Evolutionary conservation across 768 basidiomycete genomes (phyloP).

Genomic region (Amanita brunnescens): DNA sequence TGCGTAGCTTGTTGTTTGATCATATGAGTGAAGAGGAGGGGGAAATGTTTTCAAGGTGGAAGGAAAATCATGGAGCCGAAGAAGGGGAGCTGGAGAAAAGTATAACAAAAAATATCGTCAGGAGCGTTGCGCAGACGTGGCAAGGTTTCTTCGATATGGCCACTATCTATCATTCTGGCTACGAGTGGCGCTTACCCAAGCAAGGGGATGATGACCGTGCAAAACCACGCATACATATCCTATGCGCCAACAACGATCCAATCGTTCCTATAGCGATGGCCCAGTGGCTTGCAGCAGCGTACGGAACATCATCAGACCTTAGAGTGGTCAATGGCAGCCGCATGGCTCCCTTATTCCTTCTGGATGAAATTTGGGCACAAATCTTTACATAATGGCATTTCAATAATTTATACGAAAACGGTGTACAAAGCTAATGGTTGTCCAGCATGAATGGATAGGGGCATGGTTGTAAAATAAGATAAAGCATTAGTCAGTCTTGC

Average conservation of each 20-base stretch:
- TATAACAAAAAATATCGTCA: slow-evolving; percentile 32
- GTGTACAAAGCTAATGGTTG: slow-evolving; percentile 11
- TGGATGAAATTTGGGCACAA: slow-evolving; percentile 38
- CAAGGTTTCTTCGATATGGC: slow-evolving; percentile 39
- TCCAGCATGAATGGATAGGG: slow-evolving; percentile 13
- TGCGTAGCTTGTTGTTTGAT: slow-evolving; percentile 29
- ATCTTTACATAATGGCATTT: slow-evolving; percentile 16
- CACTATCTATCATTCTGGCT: slow-evolving; percentile 37
- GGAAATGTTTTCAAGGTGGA: slow-evolving; percentile 32
- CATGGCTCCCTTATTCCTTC: slow-evolving; percentile 32
- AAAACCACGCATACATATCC: slow-evolving; percentile 36
- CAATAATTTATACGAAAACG: background rate
- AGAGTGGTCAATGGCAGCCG: slow-evolving; percentile 41
- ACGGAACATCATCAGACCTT: slow-evolving; percentile 35
- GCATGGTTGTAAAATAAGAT: slow-evolving; percentile 15
- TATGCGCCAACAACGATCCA: slow-evolving; percentile 34
- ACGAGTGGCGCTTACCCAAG: slow-evolving; percentile 36
- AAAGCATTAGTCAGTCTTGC: slow-evolving; percentile 42
- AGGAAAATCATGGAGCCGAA: slow-evolving; percentile 25
- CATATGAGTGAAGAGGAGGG: slow-evolving; percentile 29
- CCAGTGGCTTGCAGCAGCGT: slow-evolving; percentile 33
- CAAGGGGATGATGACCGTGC: slow-evolving; percentile 36
- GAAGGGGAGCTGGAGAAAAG: slow-evolving; percentile 36
- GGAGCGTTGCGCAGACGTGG: slow-evolving; percentile 43
- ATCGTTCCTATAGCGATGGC: slow-evolving; percentile 34